A percentile compares a stretch with the other conserved stretches of the same genome.
Conservation (phyloP, 148 eudicot genomes). For the Vaccinium darrowii region DNA sequence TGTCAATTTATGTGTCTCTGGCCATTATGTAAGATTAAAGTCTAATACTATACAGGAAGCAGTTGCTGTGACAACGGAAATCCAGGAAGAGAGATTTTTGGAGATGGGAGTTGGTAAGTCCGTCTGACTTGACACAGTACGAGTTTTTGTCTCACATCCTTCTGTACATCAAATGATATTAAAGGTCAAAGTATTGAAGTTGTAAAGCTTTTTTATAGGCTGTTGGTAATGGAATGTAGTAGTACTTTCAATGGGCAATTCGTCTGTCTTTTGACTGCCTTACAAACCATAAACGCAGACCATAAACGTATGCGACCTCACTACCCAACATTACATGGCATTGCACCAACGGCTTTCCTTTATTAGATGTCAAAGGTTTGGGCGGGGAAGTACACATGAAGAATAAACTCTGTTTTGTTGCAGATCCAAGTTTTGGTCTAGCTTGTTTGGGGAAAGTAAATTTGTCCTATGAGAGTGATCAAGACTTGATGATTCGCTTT, state of each 20-base stretch:
- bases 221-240: background rate
- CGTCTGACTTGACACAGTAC: background rate
- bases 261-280: background rate
- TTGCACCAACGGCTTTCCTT: background rate
- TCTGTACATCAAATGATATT: background rate
- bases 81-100: conserved; percentile 81
- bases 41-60: conserved; percentile 57
- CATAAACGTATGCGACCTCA: background rate
- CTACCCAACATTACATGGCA: background rate
- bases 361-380: background rate
- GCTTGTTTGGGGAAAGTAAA: conserved; percentile 90
- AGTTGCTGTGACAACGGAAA: conserved; percentile 86
- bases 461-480: conserved; percentile 76
- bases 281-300: background rate
- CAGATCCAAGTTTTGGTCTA: conserved; percentile 92
- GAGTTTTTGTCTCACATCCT: background rate
- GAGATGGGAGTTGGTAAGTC: conserved; percentile 92
- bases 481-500: conserved; percentile 78
- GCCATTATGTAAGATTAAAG: background rate
- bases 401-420: conserved; percentile 12
- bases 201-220: conserved; percentile 1
- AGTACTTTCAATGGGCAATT: background rate
- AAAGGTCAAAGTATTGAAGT: background rate
- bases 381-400: background rate
- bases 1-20: background rate